Conservation (phyloP, 2,329 filamentous ascomycete genomes). For the Talaromyces atroroseus region DNA sequence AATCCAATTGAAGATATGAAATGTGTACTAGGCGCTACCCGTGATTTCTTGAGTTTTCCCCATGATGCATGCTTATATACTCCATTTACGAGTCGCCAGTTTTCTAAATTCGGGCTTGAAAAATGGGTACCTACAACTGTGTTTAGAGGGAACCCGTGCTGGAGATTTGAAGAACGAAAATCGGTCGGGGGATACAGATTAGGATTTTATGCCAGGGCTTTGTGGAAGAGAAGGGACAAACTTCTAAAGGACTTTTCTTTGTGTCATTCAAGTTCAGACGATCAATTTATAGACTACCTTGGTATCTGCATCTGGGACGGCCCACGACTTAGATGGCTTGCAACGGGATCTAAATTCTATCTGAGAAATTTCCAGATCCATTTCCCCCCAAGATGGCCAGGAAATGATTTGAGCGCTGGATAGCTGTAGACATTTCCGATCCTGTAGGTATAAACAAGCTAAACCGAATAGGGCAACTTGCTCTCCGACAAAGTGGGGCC, state of each 20-base stretch:
- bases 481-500: not conserved
- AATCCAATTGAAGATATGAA: conserved; percentile 12
- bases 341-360: not conserved
- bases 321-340: not conserved
- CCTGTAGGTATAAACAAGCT: not conserved
- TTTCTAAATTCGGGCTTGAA: not conserved
- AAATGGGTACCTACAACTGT: conserved; percentile 2
- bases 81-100: not conserved
- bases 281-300: conserved; percentile 5
- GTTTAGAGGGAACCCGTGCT: conserved; percentile 4
- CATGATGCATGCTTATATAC: not conserved
- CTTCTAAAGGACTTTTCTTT: not conserved
- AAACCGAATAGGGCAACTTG: not conserved
- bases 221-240: not conserved
- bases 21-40: conserved; percentile 7
- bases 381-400: too few relatives aligned
- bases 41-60: conserved; percentile 2
- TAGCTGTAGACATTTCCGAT: too few relatives aligned
- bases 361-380: not conserved
- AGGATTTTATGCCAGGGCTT: not conserved
- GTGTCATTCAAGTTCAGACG: not conserved
- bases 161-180: not conserved
- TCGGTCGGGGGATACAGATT: not conserved
- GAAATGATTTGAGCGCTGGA: too few relatives aligned
- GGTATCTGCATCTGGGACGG: conserved; percentile 7